phyloP scores from a whole-genome alignment of 192 early-diverging fungal genomes.

The Haplosporangium gracile region DNA sequence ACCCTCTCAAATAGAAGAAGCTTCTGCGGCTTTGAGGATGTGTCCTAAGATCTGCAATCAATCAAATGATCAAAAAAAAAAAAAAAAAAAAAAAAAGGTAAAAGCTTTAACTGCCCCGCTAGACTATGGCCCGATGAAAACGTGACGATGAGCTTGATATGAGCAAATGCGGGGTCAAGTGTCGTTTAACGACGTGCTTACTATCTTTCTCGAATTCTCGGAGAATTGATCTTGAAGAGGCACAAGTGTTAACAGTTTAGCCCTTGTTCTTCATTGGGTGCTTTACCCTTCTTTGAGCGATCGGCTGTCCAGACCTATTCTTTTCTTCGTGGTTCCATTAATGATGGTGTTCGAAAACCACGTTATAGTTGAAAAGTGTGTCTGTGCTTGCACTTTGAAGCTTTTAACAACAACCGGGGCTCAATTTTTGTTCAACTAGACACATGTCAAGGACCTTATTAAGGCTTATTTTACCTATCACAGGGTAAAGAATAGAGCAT shows the following conservation, averaged over 20 bases:
- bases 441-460: background rate
- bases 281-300: background rate
- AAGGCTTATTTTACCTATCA: slow-evolving; percentile 6
- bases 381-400: background rate
- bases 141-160: background rate
- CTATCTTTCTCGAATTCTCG: background rate
- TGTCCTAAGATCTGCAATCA: background rate
- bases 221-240: background rate
- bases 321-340: background rate
- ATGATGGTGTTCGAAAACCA: too few relatives aligned
- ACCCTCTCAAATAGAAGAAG: background rate
- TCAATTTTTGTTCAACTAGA: background rate
- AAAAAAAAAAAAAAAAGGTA: background rate
- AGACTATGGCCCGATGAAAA: background rate
- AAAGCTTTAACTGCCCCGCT: background rate
- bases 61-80: background rate
- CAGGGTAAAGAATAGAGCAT: background rate
- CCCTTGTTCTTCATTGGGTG: background rate
- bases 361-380: background rate
- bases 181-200: background rate
- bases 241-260: too few relatives aligned
- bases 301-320: background rate
- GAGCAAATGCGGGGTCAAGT: slow-evolving; percentile 6
- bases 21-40: background rate
- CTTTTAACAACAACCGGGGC: background rate